These are phyloP conservation scores for Fabrea salina DNA, from an alignment of 169 alveolate genomes.

Conservation along the genomic window DNA sequence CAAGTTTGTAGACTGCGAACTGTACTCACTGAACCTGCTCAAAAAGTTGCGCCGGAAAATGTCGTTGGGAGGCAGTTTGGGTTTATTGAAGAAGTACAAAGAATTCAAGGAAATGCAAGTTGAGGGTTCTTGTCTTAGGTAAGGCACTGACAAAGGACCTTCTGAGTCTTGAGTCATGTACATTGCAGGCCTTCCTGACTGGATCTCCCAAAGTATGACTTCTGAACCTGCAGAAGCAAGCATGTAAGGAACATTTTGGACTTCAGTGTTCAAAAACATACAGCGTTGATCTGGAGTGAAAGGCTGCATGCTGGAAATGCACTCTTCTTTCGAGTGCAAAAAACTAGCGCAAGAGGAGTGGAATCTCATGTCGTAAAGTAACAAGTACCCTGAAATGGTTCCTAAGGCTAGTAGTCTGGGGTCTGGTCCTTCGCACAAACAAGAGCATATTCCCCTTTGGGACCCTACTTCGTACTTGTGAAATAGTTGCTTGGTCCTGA, in stretches of 20 bases:
- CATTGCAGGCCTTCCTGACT: constrained; percentile 5
- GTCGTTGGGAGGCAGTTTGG: constrained; percentile 10
- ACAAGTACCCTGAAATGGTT: neutral
- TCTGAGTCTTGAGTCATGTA: neutral
- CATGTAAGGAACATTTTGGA: neutral
- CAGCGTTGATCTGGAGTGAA: neutral
- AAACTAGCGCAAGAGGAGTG: neutral
- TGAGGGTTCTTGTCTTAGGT: neutral
- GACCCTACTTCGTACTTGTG: neutral
- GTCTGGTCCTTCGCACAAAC: constrained; percentile 4
- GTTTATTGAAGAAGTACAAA: neutral
- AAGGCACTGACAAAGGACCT: neutral
- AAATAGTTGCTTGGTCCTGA: neutral
- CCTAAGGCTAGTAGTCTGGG: neutral
- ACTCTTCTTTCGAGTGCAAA: neutral
- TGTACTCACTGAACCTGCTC: neutral
- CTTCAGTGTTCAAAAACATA: neutral
- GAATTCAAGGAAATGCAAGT: neutral
- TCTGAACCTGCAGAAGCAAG: constrained; percentile 10
- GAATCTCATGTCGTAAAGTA: constrained; percentile 13
- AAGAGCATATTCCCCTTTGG: neutral
- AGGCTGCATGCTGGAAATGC: neutral
- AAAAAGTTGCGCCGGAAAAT: neutral
- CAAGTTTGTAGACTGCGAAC: neutral
- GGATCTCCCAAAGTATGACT: constrained; percentile 18